phyloP scores from a whole-genome alignment of 176 grass and related monocot genomes.

The Cenchrus fungigraminus region DNA sequence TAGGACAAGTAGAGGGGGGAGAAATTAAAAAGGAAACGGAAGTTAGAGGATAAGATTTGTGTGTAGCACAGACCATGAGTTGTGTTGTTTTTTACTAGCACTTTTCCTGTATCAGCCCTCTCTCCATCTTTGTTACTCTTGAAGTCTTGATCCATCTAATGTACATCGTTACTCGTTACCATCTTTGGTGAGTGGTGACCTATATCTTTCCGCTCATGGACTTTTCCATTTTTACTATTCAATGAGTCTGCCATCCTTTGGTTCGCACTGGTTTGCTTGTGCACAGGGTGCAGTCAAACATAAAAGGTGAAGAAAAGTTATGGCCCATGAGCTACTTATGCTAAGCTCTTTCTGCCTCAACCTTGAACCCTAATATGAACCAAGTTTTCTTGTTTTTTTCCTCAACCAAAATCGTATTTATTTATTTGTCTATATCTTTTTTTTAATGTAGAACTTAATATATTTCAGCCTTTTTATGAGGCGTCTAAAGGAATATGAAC shows the following conservation, averaged over 20 bases:
- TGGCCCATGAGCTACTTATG: neutral
- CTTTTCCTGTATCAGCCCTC: too few species aligned
- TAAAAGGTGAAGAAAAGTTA: neutral
- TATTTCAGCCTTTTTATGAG: neutral
- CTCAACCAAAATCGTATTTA: neutral
- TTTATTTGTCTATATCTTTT: neutral
- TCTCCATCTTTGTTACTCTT: too few species aligned
- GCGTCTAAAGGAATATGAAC: neutral
- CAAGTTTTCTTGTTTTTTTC: neutral
- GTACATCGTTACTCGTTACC: neutral
- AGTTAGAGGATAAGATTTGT: too few species aligned
- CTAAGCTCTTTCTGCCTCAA: neutral
- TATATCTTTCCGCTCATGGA: neutral
- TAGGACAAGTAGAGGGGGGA: too few species aligned
- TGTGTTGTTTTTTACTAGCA: too few species aligned
- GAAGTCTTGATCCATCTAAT: too few species aligned
- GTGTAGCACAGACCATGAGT: too few species aligned
- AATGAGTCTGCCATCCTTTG: conserved; percentile 1
- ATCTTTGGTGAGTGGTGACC: neutral
- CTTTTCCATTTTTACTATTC: neutral
- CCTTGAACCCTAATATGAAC: neutral
- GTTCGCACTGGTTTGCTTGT: neutral
- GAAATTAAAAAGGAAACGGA: too few species aligned
- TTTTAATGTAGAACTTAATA: neutral
- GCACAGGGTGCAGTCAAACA: neutral